phyloP scores from a whole-genome alignment of 75 land plant species.

The Azolla pinnata region DNA sequence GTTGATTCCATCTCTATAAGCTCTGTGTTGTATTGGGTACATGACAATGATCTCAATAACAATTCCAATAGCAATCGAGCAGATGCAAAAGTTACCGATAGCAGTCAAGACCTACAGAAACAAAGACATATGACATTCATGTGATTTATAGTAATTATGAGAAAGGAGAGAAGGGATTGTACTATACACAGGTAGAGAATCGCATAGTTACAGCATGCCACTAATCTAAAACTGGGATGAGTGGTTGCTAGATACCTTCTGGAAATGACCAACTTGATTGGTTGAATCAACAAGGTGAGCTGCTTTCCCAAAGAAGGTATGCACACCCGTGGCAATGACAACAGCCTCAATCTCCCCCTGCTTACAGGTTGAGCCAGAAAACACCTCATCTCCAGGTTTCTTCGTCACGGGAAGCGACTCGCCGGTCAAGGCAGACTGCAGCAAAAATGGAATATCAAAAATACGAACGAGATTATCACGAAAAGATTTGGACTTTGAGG shows the following conservation, averaged over 20 bases:
- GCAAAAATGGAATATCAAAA: too few species aligned
- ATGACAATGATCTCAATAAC: conserved; percentile 63
- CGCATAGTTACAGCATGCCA: too few species aligned
- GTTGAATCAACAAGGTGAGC: conserved; percentile 79
- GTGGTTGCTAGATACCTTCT: too few species aligned
- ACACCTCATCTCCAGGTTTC: conserved; percentile 61
- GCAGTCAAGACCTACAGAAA: conserved; percentile 50
- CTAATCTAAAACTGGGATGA: too few species aligned
- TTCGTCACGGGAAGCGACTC: conserved; percentile 80
- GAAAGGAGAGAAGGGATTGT: background rate
- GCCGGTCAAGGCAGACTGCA: conserved; percentile 91
- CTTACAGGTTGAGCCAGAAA: conserved; percentile 75
- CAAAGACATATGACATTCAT: background rate
- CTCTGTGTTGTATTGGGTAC: conserved; percentile 47
- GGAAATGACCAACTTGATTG: conserved; percentile 75
- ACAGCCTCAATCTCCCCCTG: conserved; percentile 85
- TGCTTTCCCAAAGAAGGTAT: conserved; percentile 87
- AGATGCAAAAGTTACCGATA: conserved; percentile 66
- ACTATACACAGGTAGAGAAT: too few species aligned
- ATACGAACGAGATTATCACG: too few species aligned
- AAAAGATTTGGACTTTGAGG: too few species aligned
- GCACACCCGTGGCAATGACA: conserved; percentile 77
- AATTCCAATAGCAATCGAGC: conserved; percentile 62
- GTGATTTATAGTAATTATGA: background rate
- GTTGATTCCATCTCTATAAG: conserved; percentile 53